Conservation (phyloP, 2,329 filamentous ascomycete species). For the Dactylellina sp. region DNA sequence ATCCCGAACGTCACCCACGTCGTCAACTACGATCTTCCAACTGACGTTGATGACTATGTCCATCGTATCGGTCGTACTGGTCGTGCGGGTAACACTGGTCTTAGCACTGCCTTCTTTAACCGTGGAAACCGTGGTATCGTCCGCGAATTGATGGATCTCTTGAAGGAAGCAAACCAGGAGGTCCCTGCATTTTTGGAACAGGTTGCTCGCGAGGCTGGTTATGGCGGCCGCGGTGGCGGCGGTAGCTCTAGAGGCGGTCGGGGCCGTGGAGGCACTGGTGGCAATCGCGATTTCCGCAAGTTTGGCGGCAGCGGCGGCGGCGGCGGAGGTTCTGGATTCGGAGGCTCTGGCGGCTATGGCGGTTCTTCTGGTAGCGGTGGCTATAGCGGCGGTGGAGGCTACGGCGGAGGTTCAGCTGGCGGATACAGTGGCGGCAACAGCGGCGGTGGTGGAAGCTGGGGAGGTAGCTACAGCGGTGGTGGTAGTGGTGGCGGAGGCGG, state of each 20-base stretch:
- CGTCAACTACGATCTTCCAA: constrained; percentile 99
- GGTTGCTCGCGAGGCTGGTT: constrained; percentile 92
- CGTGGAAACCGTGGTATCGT: constrained; percentile 98
- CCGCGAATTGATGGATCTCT: constrained; percentile 92
- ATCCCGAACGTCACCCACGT: constrained; percentile 98
- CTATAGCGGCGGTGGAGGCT: constrained; percentile 62
- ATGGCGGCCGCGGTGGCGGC: constrained; percentile 71
- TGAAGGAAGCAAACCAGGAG: constrained; percentile 99
- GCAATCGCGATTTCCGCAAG: constrained; percentile 92
- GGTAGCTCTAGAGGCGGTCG: constrained; percentile 60
- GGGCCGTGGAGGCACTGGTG: constrained; percentile 76
- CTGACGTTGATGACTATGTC: constrained; percentile 98
- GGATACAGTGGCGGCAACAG: constrained; percentile 64
- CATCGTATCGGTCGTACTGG: constrained; percentile 99
- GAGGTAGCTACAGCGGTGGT: constrained; percentile 64
- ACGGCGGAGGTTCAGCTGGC: constrained; percentile 62
- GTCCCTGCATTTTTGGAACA: constrained; percentile 94
- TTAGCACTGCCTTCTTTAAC: constrained; percentile 99
- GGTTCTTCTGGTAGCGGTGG: constrained; percentile 63
- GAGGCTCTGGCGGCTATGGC: constrained; percentile 65
- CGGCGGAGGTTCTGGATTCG: constrained; percentile 64
- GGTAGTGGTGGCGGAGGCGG: constrained; percentile 61
- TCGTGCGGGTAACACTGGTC: constrained; percentile 98
- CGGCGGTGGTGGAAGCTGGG: constrained; percentile 66
- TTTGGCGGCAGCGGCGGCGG: constrained; percentile 71